A percentile compares a stretch with the other conserved stretches of the same genome.
Conservation (phyloP, 2,329 filamentous ascomycete species). For the Diaporthe sp. region DNA sequence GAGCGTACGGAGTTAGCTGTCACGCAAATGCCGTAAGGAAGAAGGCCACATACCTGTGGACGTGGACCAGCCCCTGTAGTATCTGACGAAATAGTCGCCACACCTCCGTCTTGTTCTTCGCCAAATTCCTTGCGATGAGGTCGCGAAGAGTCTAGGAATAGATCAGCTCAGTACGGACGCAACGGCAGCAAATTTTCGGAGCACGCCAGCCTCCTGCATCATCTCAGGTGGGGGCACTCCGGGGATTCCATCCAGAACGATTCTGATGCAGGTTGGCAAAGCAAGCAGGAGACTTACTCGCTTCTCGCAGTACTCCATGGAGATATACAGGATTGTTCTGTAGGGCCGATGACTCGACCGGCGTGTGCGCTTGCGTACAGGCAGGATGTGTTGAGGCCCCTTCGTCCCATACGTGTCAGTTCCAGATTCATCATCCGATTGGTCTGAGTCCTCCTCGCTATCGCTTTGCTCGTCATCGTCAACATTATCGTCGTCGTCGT, state of each 20-base stretch:
- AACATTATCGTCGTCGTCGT: conserved; percentile 49
- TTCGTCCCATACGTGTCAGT: conserved; percentile 38
- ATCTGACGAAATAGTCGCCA: conserved; percentile 95
- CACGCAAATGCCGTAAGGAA: neutral
- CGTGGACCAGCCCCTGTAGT: conserved; percentile 88
- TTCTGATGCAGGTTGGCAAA: conserved; percentile 2
- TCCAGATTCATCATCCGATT: conserved; percentile 50
- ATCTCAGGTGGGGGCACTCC: neutral
- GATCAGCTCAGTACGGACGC: neutral
- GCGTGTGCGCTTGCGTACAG: conserved; percentile 39
- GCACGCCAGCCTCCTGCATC: neutral
- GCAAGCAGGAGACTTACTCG: conserved; percentile 61
- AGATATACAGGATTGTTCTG: conserved; percentile 89
- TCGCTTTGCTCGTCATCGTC: conserved; percentile 54
- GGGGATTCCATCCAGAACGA: neutral
- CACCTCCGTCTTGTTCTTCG: conserved; percentile 78
- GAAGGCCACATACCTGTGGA: conserved; percentile 63
- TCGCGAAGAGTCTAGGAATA: conserved; percentile 79
- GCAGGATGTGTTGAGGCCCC: conserved; percentile 1
- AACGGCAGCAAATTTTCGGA: neutral
- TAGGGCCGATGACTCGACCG: conserved; percentile 61
- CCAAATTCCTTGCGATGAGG: conserved; percentile 80
- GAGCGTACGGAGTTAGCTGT: neutral
- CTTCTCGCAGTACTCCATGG: conserved; percentile 99
- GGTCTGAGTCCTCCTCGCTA: conserved; percentile 53